phyloP scores from a whole-genome alignment of 345 rosid species.

The Heritiera fomes region DNA sequence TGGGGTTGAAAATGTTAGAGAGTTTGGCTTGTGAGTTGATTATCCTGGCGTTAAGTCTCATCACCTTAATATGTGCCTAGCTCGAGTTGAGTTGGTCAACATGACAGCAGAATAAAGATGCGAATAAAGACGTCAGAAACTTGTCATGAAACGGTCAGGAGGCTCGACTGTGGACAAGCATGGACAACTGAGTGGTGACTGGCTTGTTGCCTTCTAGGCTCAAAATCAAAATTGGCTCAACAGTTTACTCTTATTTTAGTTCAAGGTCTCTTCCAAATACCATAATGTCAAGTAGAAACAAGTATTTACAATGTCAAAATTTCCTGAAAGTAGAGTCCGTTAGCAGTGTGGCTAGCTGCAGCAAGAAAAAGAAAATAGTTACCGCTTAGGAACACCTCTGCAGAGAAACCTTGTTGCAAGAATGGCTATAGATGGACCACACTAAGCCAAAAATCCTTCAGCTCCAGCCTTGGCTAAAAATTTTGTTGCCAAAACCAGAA shows the following conservation, averaged over 20 bases:
- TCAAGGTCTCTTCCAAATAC: neutral
- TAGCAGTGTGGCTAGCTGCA: neutral
- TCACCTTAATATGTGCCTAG: too few species aligned
- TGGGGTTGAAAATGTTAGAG: too few species aligned
- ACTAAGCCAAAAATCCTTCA: neutral
- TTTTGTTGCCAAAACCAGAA: neutral
- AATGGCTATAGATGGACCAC: neutral
- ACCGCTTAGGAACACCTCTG: neutral
- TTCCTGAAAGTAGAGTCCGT: neutral
- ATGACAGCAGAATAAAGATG: too few species aligned
- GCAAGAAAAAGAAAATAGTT: neutral
- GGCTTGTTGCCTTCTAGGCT: too few species aligned
- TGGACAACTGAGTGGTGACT: too few species aligned
- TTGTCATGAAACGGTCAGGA: too few species aligned
- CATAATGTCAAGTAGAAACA: neutral
- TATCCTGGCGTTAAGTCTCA: too few species aligned
- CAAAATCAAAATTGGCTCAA: too few species aligned
- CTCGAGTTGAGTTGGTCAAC: too few species aligned
- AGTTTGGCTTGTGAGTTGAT: too few species aligned
- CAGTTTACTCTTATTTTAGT: neutral
- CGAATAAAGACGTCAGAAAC: too few species aligned
- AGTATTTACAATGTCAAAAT: neutral
- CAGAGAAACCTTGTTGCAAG: neutral
- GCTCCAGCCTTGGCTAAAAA: neutral
- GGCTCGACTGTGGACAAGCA: too few species aligned